These are phyloP conservation scores for Fusarium liriodendri DNA, from an alignment of 2,329 filamentous ascomycete genomes.

Conservation along the genomic window DNA sequence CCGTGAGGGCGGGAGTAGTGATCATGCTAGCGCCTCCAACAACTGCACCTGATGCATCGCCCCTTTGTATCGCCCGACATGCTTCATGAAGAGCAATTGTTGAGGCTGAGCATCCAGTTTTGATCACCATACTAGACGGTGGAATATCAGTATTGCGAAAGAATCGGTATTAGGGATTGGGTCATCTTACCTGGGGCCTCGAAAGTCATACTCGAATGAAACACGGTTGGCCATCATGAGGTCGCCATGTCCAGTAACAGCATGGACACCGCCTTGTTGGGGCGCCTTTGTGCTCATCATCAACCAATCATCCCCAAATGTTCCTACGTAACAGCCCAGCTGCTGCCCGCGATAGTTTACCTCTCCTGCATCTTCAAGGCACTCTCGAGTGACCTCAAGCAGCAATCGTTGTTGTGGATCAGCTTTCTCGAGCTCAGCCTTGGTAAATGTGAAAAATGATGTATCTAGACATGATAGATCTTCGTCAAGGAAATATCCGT, in stretches of 20 bases:
- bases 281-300: slow-evolving; percentile 1
- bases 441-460: slow-evolving; percentile 1
- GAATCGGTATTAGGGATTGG: not conserved
- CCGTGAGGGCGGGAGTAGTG: not conserved
- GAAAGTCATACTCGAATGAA: slow-evolving; percentile 8
- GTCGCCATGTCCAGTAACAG: not conserved
- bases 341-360: not conserved
- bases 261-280: not conserved
- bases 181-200: not conserved
- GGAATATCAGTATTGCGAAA: not conserved
- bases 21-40: slow-evolving; percentile 9
- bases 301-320: slow-evolving; percentile 7
- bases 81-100: slow-evolving; percentile 1
- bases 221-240: slow-evolving; percentile 16
- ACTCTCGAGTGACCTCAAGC: not conserved
- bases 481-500: slow-evolving; percentile 9
- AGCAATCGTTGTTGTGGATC: slow-evolving; percentile 16
- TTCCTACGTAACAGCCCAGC: slow-evolving; percentile 9
- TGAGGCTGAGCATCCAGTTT: slow-evolving; percentile 1
- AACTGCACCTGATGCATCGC: slow-evolving; percentile 2
- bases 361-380: slow-evolving; percentile 7
- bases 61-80: not conserved
- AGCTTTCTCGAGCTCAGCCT: not conserved
- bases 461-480: slow-evolving; percentile 7
- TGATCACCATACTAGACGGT: not conserved